Base-by-base conservation (phyloP, 192 early-diverging fungal genomes). In the Pilaira anomala region DNA sequence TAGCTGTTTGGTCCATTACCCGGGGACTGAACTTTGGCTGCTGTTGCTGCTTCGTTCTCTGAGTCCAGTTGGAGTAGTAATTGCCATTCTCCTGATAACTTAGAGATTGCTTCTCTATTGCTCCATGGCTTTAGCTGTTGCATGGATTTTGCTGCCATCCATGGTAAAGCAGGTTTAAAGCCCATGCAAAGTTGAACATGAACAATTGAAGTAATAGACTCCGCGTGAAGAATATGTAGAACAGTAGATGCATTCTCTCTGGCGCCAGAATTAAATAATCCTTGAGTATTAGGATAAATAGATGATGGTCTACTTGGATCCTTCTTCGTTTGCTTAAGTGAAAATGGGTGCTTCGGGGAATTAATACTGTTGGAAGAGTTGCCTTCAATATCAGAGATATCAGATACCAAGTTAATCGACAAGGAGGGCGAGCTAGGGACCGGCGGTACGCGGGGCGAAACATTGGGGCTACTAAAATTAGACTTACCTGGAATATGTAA, bases 181-280 rank as follows among this genome's bases (percentile, higher is more conserved):
- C 62, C 62, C 68, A 69, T 63, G 2, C 41, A 41, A 1, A 57
- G 13, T 44, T 69, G 68, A 12, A 69, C 33, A 44, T 57, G 45
- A 5, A 52, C 54, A 30, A 63, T 18, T 12, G 61, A 33, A 2
- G 68, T 57, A 14, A 57, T 22, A 6, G 52, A 55, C 28, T 63
- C 61, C 0, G 68, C 51, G 26, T 69, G 56, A 22, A 51, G 9
- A 7, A 41, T n/a, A 22, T 57, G 61, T 11, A 58, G 16, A 19
- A 60, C 28, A n/a, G 56, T 24, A 50, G 46, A 51, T 29, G 48
- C 7, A 2, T 44, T 36, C 11, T 36, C 29, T 58, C 28, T 42
- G 1, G 41, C 24, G 11, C 58, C 57, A 14, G 39, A 51, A 3
- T 44, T 21, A 28, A 36, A 36, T 9, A 36, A 9, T 0, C 33